Conservation (phyloP, 768 basidiomycete genomes). For the Candolleomyces eurysporus region DNA sequence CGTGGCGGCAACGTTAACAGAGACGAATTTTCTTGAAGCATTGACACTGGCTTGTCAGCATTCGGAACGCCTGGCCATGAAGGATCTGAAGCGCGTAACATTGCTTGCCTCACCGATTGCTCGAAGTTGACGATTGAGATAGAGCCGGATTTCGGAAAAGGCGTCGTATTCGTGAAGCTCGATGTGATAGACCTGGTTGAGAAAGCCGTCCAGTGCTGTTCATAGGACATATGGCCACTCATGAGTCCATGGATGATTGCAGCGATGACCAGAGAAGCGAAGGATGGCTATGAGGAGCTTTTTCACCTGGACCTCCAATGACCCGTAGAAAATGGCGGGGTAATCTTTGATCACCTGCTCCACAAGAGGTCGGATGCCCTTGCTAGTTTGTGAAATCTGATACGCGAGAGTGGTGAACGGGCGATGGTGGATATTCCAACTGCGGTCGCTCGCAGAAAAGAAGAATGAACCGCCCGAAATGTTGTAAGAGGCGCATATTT, state of each 20-base stretch:
- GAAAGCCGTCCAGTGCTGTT: neutral
- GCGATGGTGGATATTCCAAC: neutral
- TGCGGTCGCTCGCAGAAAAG: neutral
- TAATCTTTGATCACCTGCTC: neutral
- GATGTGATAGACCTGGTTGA: neutral
- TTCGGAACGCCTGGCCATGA: neutral
- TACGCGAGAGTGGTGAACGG: neutral
- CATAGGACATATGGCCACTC: neutral
- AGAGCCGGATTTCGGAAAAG: neutral
- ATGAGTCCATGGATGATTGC: neutral
- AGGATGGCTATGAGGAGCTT: neutral
- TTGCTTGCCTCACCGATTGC: neutral
- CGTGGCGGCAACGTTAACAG: slow-evolving; percentile 1
- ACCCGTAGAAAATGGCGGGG: neutral
- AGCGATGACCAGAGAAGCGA: neutral
- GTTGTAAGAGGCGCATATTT: neutral
- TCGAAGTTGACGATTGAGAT: neutral
- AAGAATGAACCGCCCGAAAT: slow-evolving; percentile 1
- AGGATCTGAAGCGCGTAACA: neutral
- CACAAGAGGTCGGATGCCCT: neutral
- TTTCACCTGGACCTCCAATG: neutral
- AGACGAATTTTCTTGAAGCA: slow-evolving; percentile 3
- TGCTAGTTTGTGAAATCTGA: neutral
- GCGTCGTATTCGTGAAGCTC: neutral
- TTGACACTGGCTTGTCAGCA: neutral